phyloP scores from a whole-genome alignment of 2,329 filamentous ascomycete species.

The Chrysosporium queenslandicum region DNA sequence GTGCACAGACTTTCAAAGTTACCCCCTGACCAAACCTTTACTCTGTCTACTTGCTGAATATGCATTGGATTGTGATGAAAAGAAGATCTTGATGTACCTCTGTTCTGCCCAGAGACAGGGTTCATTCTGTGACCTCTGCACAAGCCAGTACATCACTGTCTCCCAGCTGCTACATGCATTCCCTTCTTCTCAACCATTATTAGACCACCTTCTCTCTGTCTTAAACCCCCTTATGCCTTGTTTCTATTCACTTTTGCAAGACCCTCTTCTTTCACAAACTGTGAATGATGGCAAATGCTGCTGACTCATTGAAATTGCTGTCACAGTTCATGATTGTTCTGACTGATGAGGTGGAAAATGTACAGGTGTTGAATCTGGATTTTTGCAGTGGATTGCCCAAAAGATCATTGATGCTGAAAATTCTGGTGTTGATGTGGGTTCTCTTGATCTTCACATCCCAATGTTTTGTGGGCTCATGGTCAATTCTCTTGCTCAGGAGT shows the following conservation, averaged over 20 bases:
- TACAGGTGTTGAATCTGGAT: slow-evolving; percentile 83
- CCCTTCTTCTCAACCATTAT: slow-evolving; percentile 77
- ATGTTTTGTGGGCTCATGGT: slow-evolving; percentile 99
- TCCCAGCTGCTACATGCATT: slow-evolving; percentile 83
- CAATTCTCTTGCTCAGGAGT: slow-evolving; percentile 85
- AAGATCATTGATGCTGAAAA: slow-evolving; percentile 59
- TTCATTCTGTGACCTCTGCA: slow-evolving; percentile 87
- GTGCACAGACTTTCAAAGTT: slow-evolving; percentile 90
- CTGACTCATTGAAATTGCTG: slow-evolving; percentile 88
- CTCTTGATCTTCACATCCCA: slow-evolving; percentile 63
- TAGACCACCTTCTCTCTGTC: slow-evolving; percentile 68
- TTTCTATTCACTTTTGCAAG: slow-evolving; percentile 96
- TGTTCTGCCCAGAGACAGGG: slow-evolving; percentile 84
- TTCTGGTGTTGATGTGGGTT: slow-evolving; percentile 43
- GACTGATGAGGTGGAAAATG: slow-evolving; percentile 66
- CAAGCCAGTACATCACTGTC: slow-evolving; percentile 74
- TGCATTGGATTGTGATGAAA: slow-evolving; percentile 68
- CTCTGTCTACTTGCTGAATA: slow-evolving; percentile 79
- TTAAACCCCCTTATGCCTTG: slow-evolving; percentile 89
- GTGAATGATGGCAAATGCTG: slow-evolving; percentile 60
- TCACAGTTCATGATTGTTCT: slow-evolving; percentile 78
- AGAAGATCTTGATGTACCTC: slow-evolving; percentile 77
- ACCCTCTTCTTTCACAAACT: slow-evolving; percentile 70
- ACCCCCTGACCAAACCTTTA: slow-evolving; percentile 78
- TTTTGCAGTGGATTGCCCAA: slow-evolving; percentile 75